Base-by-base conservation (phyloP, 345 rosid species). In the Hibiscus syriacus region DNA sequence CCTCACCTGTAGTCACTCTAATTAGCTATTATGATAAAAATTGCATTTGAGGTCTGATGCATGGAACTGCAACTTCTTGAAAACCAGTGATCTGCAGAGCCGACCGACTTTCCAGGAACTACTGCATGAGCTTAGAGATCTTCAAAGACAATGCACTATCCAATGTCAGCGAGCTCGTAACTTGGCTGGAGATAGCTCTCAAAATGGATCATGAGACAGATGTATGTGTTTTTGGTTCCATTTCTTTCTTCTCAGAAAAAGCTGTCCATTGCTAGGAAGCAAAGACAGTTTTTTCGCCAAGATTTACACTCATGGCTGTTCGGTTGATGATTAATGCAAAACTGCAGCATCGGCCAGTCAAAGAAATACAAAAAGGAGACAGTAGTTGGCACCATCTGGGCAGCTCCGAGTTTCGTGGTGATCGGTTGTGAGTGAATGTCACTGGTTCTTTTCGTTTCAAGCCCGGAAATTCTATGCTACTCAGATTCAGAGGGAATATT, bases 31-130 rank as follows among this genome's bases (percentile, higher is more conserved):
- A 13, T 45, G 16, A 22, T 62, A 52, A 41, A 57, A 41, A 3
- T 16, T 27, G 48, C 27, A 1, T 16, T 27, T 66, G 13, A 43
- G 3, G 11, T 57, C 70, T 77, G 54, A 70, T 50, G 13, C 4
- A 9, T 55, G 14, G 32, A 57, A 63, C 34, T 49, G 6, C 43
- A 49, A 53, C 77, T 70, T 74, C 67, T 68, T 50, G 7, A 29
- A 74, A 70, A 46, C 23, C 87, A 91, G 99, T 20, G 96, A 94
- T 81, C 82, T 92, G 4, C 81, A 78, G 48, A 17, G 77, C 72
- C 87, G 97, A 27, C 96, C 99, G n/a, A 67, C 90, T 6, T 87
- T 94, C 88, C 96, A 80, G 74, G 99, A 91, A 76, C 78, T 94
- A 69, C 69, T 94, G 78, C 92, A 91, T 45, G 87, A 70, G 76